Percentiles rank a stretch among this genome's conserved stretches.
Evolutionary conservation across 768 basidiomycete species (phyloP).

Genomic region (Xerocomus potaroensis): DNA sequence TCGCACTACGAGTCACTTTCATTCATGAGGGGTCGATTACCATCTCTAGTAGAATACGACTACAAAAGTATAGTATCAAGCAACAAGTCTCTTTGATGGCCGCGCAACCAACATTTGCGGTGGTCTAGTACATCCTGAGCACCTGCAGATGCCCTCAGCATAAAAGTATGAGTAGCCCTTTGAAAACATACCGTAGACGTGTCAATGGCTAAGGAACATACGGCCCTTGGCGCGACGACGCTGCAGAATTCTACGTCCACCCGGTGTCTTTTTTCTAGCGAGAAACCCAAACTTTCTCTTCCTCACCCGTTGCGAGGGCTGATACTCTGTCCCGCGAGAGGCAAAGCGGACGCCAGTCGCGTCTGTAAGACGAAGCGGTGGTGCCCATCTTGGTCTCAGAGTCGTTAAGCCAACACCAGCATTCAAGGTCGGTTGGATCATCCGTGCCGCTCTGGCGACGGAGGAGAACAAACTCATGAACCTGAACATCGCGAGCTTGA

Average conservation of each 20-base stretch:
- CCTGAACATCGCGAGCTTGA: constrained; percentile 11
- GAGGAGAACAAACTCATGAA: constrained; percentile 16
- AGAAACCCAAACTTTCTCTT: constrained; percentile 94
- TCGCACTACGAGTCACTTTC: constrained; percentile 13
- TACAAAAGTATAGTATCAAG: neutral
- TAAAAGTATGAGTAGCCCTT: neutral
- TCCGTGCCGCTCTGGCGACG: constrained; percentile 21
- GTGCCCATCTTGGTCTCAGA: constrained; percentile 21
- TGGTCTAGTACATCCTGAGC: neutral
- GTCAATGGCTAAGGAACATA: constrained; percentile 74
- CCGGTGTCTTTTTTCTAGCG: constrained; percentile 59
- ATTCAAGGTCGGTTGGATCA: constrained; percentile 15
- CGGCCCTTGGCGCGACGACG: constrained; percentile 74
- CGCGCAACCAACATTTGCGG: too few relatives aligned
- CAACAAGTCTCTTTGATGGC: too few relatives aligned
- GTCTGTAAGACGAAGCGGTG: constrained; percentile 17
- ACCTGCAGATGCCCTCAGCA: constrained; percentile 1
- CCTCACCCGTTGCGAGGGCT: constrained; percentile 90
- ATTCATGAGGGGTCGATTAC: constrained; percentile 6
- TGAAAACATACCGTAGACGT: constrained; percentile 9
- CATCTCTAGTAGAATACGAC: constrained; percentile 22
- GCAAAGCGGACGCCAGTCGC: constrained; percentile 44
- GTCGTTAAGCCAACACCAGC: constrained; percentile 13
- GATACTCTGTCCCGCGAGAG: constrained; percentile 85
- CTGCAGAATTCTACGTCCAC: constrained; percentile 68